phyloP scores from a whole-genome alignment of 2,329 filamentous ascomycete genomes.

The Dactylella cylindrospora region DNA sequence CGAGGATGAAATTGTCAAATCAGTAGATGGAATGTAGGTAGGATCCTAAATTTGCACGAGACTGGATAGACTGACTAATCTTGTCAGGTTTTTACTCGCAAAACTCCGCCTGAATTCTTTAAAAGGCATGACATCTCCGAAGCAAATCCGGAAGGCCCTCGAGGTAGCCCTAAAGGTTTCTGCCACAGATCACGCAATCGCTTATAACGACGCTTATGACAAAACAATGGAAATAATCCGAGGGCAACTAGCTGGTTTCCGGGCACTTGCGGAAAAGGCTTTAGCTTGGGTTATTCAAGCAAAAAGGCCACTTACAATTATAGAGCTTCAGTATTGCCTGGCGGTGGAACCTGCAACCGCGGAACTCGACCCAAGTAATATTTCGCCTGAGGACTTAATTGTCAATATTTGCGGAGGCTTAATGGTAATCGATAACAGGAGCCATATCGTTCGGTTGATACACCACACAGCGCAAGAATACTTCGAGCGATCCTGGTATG shows the following conservation, averaged over 20 bases:
- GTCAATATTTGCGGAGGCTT: constrained; percentile 33
- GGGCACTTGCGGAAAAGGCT: constrained; percentile 11
- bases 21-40: no score
- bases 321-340: constrained; percentile 23
- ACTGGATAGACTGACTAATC: no score
- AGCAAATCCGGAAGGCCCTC: no score
- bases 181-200: no score
- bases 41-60: no score
- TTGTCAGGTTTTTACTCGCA: no score
- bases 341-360: constrained; percentile 21
- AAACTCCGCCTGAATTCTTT: no score
- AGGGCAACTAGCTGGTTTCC: background rate
- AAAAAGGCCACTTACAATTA: constrained; percentile 14
- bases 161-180: no score
- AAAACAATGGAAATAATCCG: constrained; percentile 7
- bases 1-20: no score
- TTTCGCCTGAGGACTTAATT: constrained; percentile 22
- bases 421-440: constrained; percentile 21
- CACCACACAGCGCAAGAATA: constrained; percentile 31
- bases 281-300: constrained; percentile 27
- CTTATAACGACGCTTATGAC: constrained; percentile 2
- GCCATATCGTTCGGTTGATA: constrained; percentile 16
- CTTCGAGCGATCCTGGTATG: constrained; percentile 18
- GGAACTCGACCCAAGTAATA: constrained; percentile 19
- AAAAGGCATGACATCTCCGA: no score